Conservation (phyloP, 164 flowering plant species). For the Aristolochia contorta region DNA sequence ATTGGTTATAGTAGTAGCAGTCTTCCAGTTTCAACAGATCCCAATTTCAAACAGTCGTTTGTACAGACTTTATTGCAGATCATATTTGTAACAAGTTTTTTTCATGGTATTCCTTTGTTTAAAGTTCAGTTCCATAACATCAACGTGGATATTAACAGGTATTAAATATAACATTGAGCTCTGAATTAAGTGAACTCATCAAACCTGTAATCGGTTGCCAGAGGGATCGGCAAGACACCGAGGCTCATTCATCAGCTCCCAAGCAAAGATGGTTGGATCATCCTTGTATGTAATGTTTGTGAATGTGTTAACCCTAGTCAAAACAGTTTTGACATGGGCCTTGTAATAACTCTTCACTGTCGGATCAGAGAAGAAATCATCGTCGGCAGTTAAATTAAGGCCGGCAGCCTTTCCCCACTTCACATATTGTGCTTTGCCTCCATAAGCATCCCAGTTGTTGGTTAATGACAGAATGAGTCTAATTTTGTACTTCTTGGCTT, state of each 20-base stretch:
- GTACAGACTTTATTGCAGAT: too few species aligned
- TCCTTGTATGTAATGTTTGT: constrained; percentile 85
- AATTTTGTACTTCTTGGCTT: constrained; percentile 76
- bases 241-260: constrained; percentile 25
- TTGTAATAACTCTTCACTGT: constrained; percentile 69
- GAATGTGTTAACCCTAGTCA: constrained; percentile 74
- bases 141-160: too few species aligned
- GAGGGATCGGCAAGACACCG: constrained; percentile 17
- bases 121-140: too few species aligned
- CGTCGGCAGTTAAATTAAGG: constrained; percentile 65
- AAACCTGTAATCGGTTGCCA: constrained; percentile 48
- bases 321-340: constrained; percentile 71
- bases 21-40: too few species aligned
- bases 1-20: too few species aligned
- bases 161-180: too few species aligned
- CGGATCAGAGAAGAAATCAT: constrained; percentile 83
- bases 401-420: constrained; percentile 92
- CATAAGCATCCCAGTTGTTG: constrained; percentile 91
- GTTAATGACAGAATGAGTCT: constrained; percentile 69
- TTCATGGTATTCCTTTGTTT: too few species aligned
- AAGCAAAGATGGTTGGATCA: constrained; percentile 88
- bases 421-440: constrained; percentile 86
- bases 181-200: not conserved
- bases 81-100: too few species aligned
- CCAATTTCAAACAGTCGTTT: too few species aligned